Conservation (phyloP, 345 rosid species). For the Linum lewisii region DNA sequence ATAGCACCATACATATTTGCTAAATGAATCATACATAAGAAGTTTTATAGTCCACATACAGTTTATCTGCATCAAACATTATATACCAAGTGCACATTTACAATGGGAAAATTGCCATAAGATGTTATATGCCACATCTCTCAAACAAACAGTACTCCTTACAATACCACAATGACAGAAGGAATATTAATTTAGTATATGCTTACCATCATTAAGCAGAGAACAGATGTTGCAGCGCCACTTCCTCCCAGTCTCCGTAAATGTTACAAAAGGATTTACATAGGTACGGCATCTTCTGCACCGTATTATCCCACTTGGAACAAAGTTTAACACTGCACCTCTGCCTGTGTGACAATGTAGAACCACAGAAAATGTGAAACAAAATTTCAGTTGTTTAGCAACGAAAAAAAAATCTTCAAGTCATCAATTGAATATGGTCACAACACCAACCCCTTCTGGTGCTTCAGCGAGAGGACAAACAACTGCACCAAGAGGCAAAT, state of each 20-base stretch:
- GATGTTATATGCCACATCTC: background rate
- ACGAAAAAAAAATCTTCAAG: constrained; percentile 4
- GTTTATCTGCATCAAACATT: background rate
- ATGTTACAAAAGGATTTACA: constrained; percentile 84
- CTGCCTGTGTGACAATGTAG: constrained; percentile 61
- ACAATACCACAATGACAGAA: background rate
- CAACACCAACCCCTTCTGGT: constrained; percentile 76
- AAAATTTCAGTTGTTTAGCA: background rate
- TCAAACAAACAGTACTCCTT: background rate
- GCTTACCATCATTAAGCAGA: constrained; percentile 84
- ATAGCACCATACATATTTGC: background rate
- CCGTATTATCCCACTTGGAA: constrained; percentile 79
- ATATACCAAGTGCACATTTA: background rate
- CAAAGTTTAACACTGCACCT: constrained; percentile 81
- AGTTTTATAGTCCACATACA: background rate
- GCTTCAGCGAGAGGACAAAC: constrained; percentile 97
- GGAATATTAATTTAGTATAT: constrained; percentile 10
- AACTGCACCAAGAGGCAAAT: constrained; percentile 94
- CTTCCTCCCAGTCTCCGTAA: constrained; percentile 94
- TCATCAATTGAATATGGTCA: constrained; percentile 9
- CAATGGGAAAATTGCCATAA: background rate
- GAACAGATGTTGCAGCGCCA: constrained; percentile 99
- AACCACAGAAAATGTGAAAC: constrained; percentile 8
- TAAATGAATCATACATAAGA: background rate
- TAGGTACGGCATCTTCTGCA: constrained; percentile 98